phyloP scores from a whole-genome alignment of 2,329 filamentous ascomycete genomes.

The Aaosphaeria arxii region DNA sequence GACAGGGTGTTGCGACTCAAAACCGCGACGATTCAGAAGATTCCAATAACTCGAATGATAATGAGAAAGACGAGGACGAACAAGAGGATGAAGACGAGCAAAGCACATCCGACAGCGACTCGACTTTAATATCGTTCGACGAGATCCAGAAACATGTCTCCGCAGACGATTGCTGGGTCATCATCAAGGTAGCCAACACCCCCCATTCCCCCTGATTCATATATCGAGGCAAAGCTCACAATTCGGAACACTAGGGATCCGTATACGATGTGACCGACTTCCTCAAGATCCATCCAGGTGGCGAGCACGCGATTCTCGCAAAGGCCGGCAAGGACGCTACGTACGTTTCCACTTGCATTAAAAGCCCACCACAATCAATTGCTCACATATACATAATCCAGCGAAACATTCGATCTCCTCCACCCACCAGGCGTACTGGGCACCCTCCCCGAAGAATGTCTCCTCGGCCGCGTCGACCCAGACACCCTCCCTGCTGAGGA shows the following conservation, averaged over 20 bases:
- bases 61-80: no score
- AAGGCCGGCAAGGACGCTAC: not conserved
- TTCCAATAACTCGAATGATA: no score
- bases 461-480: not conserved
- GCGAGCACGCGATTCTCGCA: not conserved
- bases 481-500: not conserved
- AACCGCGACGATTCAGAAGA: no score
- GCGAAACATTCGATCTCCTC: not conserved
- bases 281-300: not conserved
- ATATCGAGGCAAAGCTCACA: not conserved
- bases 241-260: no score
- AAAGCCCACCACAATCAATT: no score
- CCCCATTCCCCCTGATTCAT: not conserved
- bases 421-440: not conserved
- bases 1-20: no score
- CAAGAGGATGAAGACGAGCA: no score
- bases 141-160: slow-evolving; percentile 1
- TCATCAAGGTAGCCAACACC: not conserved
- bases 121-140: not conserved
- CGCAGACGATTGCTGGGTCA: slow-evolving; percentile 2
- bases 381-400: not conserved
- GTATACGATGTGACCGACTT: not conserved
- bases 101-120: no score
- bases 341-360: no score
- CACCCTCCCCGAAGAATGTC: not conserved